phyloP scores from a whole-genome alignment of 2,329 filamentous ascomycete genomes.

The Parastagonospora avenae region DNA sequence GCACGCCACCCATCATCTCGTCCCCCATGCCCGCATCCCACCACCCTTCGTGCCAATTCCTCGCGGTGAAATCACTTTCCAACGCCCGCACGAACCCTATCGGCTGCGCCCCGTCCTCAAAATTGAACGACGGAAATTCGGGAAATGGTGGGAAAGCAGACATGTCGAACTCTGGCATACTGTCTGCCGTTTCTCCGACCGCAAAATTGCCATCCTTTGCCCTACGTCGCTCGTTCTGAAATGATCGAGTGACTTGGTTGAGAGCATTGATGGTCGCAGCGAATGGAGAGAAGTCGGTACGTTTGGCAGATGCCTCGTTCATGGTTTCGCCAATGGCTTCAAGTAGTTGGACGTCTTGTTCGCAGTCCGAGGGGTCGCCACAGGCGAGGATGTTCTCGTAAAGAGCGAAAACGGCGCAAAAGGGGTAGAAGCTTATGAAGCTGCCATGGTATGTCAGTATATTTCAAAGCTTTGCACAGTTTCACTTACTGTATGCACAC shows the following conservation, averaged over 20 bases:
- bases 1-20: no score
- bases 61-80: conserved; percentile 35
- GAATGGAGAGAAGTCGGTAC: conserved; percentile 25
- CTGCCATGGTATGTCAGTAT: conserved; percentile 7
- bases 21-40: conserved; percentile 26
- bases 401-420: conserved; percentile 36
- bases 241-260: conserved; percentile 33
- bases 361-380: conserved; percentile 27
- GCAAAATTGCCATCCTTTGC: neutral
- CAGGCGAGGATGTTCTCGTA: conserved; percentile 36
- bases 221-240: conserved; percentile 28
- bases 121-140: conserved; percentile 17
- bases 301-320: conserved; percentile 17
- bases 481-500: conserved; percentile 27
- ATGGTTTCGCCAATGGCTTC: conserved; percentile 29
- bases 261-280: conserved; percentile 34
- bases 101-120: conserved; percentile 28
- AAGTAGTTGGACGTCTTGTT: conserved; percentile 27
- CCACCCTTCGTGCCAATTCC: conserved; percentile 36
- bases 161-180: conserved; percentile 20
- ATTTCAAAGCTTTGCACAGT: neutral
- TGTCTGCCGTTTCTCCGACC: neutral
- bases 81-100: conserved; percentile 32
- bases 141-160: conserved; percentile 20
- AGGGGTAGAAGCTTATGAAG: conserved; percentile 38